These are phyloP conservation scores for Linum usitatissimum DNA, from an alignment of 345 rosid species.

Conservation along the genomic window DNA sequence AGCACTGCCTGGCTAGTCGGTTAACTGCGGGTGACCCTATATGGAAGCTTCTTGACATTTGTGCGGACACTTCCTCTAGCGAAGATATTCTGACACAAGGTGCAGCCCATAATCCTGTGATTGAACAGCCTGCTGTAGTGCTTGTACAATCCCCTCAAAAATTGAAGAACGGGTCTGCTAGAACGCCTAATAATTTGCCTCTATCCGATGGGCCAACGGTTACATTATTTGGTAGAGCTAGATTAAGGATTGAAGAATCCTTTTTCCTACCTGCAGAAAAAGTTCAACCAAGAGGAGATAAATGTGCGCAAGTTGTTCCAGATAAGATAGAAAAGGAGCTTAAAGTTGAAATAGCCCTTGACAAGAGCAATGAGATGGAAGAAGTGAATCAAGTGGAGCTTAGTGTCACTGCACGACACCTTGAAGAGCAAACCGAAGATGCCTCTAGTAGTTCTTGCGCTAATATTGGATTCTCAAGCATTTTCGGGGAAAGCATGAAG, in stretches of 20 bases:
- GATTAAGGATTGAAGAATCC: constrained; percentile 34
- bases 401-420: neutral
- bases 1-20: constrained; percentile 34
- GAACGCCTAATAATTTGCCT: constrained; percentile 22
- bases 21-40: constrained; percentile 43
- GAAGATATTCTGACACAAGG: constrained; percentile 16
- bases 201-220: constrained; percentile 35
- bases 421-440: constrained; percentile 14
- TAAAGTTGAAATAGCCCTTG: neutral
- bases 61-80: constrained; percentile 26
- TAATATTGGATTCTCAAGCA: constrained; percentile 27
- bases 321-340: neutral
- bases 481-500: constrained; percentile 37
- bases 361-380: constrained; percentile 3
- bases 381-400: constrained; percentile 9
- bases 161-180: constrained; percentile 18
- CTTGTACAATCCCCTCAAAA: constrained; percentile 18
- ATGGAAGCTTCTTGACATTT: constrained; percentile 76
- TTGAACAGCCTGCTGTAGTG: constrained; percentile 18
- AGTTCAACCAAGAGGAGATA: neutral
- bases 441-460: constrained; percentile 11
- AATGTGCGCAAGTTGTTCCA: neutral
- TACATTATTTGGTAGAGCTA: constrained; percentile 70
- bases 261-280: constrained; percentile 9
- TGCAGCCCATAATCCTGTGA: constrained; percentile 16